phyloP scores from a whole-genome alignment of 495 filamentous ascomycete species.

The Aspergillus carlsbadensis region DNA sequence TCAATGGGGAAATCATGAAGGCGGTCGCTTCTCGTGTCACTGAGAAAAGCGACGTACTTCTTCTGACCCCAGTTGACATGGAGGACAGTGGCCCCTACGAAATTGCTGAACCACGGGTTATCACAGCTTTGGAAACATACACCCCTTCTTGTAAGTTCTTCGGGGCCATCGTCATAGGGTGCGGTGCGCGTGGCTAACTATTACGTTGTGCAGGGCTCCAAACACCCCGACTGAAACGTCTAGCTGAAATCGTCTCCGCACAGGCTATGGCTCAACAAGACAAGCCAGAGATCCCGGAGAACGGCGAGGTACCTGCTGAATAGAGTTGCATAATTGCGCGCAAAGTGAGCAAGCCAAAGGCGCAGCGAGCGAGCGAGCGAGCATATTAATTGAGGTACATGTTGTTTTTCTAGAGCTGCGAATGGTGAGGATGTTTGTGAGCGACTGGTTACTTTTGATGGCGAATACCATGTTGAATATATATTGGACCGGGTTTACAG shows the following conservation, averaged over 20 bases:
- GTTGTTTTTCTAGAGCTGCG: slow-evolving; percentile 29
- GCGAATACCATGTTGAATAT: slow-evolving; percentile 1
- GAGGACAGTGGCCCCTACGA: slow-evolving; percentile 99
- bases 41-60: slow-evolving; percentile 95
- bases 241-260: slow-evolving; percentile 95
- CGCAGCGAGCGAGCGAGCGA: too few relatives aligned
- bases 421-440: slow-evolving; percentile 25
- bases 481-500: slow-evolving; percentile 1
- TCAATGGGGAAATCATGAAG: slow-evolving; percentile 99
- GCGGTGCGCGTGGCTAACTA: slow-evolving; percentile 16
- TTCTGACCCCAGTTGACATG: slow-evolving; percentile 94
- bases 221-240: slow-evolving; percentile 87
- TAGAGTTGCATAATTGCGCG: slow-evolving; percentile 33
- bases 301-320: slow-evolving; percentile 30
- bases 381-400: too few relatives aligned
- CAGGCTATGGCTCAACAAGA: slow-evolving; percentile 94
- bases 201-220: slow-evolving; percentile 68
- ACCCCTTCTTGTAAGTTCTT: slow-evolving; percentile 81
- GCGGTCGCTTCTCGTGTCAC: slow-evolving; percentile 95
- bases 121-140: slow-evolving; percentile 96
- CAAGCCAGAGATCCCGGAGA: slow-evolving; percentile 63
- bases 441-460: neutral
- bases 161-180: neutral
- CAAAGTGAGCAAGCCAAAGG: too few relatives aligned
- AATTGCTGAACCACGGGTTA: slow-evolving; percentile 93